phyloP scores from a whole-genome alignment of 164 flowering plant species.

The Macadamia integrifolia region DNA sequence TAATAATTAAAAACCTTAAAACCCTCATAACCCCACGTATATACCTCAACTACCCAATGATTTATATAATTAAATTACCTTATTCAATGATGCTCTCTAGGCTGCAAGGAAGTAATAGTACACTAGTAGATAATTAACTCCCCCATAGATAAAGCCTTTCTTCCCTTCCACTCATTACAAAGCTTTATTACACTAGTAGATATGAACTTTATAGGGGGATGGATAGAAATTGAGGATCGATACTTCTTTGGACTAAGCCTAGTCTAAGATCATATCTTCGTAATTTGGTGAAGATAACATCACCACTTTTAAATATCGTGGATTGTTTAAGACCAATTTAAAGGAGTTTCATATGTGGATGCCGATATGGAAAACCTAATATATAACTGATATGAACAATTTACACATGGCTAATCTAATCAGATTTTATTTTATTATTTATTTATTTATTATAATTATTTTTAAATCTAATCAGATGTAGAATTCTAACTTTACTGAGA shows the following conservation, averaged over 20 bases:
- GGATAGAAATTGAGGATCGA: not conserved
- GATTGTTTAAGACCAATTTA: too few relatives aligned
- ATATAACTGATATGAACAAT: too few relatives aligned
- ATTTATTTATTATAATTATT: too few relatives aligned
- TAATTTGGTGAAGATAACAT: not conserved
- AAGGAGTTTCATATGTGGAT: not conserved
- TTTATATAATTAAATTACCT: not conserved
- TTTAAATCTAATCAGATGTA: too few relatives aligned
- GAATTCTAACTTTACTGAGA: too few relatives aligned
- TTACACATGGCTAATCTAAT: too few relatives aligned
- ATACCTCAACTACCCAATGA: conserved; percentile 15
- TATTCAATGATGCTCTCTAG: conserved; percentile 6
- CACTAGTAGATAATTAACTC: not conserved
- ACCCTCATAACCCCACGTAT: conserved; percentile 4
- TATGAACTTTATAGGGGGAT: not conserved
- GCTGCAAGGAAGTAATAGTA: too few relatives aligned
- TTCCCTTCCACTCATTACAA: not conserved
- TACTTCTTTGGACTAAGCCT: not conserved
- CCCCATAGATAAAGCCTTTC: not conserved
- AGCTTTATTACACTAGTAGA: not conserved
- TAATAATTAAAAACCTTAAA: conserved; percentile 1
- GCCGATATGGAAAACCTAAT: not conserved
- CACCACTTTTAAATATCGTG: not conserved
- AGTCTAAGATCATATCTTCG: not conserved
- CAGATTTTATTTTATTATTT: too few relatives aligned